Evolutionary conservation across 345 rosid genomes (phyloP), one percentile per base, ranked within the genome.

Genomic region (Laguncularia racemosa): DNA sequence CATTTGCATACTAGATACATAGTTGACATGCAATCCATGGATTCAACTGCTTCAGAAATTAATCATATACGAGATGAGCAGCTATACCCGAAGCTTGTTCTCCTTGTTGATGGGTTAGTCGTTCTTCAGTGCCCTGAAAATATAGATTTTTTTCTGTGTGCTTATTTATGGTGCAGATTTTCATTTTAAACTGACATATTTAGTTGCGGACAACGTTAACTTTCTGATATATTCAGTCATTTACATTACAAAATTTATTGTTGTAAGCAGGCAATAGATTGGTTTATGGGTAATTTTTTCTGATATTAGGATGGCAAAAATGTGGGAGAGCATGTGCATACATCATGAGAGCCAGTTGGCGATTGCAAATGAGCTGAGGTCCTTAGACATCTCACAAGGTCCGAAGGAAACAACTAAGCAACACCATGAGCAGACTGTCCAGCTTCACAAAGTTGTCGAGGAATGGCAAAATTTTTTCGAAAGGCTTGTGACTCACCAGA

Each of bases 21-120:
- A 14, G 99, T 93, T 59, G 99, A 93, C 69, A 89, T 93, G 99
- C 99, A 93, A 54, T 89, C 99, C 16, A 82, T 93, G 91, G 97
- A 93, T 69, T 93, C 97, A 5, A 87, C 97, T 2, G 95, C 83
- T 55, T 79, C 84, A 3, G 99, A 93, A 84, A 90, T 93, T 51
- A 84, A 87, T 70, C 88, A 75, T 45, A 73, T 93, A 61, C 89
- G 99, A 15, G 99, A 89, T 68, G 78, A 81, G 48, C 90, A 93
- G 63, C 64, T 93, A 76, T 93, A 80, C 76, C 96, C 95, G 43
- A 85, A 77, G 63, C 99, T 89, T 43, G 89, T 71, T 59, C 57
- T 77, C 14, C 78, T 93, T 62, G 95, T 83, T 50, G 78, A 84
- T 19, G 96, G 88, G 99, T 93, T 73, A 69, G 82, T 68, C 63